phyloP scores from a whole-genome alignment of 179 eudicot species.

The Pouteria campechiana region DNA sequence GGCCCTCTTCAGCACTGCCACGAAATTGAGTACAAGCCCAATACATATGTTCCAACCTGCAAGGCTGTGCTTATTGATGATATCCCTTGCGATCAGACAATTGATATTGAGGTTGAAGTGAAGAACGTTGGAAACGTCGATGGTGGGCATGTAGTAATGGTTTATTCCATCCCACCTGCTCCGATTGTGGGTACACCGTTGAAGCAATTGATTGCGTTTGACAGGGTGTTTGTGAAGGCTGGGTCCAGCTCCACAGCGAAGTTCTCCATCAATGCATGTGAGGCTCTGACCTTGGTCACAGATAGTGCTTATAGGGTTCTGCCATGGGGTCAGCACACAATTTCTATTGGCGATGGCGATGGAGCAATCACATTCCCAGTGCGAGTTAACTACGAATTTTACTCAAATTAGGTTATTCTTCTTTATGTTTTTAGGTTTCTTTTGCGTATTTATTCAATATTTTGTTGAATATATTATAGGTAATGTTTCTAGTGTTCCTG shows the following conservation, averaged over 20 bases:
- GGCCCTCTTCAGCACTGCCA: constrained; percentile 6
- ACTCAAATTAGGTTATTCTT: too few species aligned
- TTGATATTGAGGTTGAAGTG: constrained; percentile 19
- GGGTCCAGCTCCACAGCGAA: constrained; percentile 11
- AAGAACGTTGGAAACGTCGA: constrained; percentile 29
- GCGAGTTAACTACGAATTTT: too few species aligned
- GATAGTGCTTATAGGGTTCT: too few species aligned
- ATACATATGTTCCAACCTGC: background rate
- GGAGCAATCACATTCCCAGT: too few species aligned
- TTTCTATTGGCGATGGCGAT: too few species aligned
- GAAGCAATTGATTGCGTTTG: constrained; percentile 42
- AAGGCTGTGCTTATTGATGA: constrained; percentile 23
- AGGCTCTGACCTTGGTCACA: constrained; percentile 20
- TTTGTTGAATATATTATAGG: too few species aligned
- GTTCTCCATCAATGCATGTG: constrained; percentile 26
- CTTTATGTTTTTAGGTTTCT: too few species aligned
- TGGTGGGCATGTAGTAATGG: constrained; percentile 52
- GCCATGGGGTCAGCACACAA: too few species aligned
- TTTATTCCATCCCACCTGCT: constrained; percentile 24
- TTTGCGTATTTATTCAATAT: too few species aligned
- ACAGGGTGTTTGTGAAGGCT: constrained; percentile 21
- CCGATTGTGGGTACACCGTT: constrained; percentile 20
- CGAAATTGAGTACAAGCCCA: constrained; percentile 7
- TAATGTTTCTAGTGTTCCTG: too few species aligned
- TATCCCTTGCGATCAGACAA: constrained; percentile 7